phyloP scores from a whole-genome alignment of 2,329 filamentous ascomycete species.

The Cercospora canescens region DNA sequence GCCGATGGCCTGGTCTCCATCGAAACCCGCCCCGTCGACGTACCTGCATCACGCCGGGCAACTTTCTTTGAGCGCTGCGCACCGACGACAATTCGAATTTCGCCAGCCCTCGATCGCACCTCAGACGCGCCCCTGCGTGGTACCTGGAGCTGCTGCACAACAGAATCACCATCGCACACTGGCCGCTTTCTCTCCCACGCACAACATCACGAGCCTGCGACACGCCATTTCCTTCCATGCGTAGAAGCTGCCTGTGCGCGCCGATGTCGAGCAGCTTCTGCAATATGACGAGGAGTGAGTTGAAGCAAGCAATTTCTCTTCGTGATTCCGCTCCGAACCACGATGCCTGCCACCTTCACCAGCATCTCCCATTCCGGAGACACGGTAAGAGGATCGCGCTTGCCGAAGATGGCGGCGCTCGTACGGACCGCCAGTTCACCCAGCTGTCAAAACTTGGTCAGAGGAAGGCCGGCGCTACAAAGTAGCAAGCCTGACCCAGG shows the following conservation, averaged over 20 bases:
- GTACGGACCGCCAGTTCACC: neutral
- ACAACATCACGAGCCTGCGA: neutral
- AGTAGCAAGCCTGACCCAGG: neutral
- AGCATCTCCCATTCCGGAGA: neutral
- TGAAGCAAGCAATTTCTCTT: neutral
- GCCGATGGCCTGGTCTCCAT: neutral
- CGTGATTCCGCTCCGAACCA: neutral
- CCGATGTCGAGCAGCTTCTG: neutral
- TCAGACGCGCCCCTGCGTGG: neutral
- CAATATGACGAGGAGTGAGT: neutral
- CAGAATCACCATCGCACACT: neutral
- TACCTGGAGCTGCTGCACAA: conserved; percentile 2
- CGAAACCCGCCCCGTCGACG: neutral
- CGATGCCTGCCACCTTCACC: neutral
- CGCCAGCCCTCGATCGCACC: neutral
- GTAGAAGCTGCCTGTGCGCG: neutral
- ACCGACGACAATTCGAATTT: neutral
- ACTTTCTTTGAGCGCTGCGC: neutral
- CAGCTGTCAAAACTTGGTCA: neutral
- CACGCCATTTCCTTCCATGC: neutral
- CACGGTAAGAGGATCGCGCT: neutral
- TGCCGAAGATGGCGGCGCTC: neutral
- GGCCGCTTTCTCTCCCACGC: neutral
- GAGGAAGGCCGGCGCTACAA: neutral
- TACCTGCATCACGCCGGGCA: neutral